Percentiles rank a stretch among this genome's conserved stretches.
Evolutionary conservation across 2,329 filamentous ascomycete genomes (phyloP).

Genomic region (Annulohypoxylon truncatum): DNA sequence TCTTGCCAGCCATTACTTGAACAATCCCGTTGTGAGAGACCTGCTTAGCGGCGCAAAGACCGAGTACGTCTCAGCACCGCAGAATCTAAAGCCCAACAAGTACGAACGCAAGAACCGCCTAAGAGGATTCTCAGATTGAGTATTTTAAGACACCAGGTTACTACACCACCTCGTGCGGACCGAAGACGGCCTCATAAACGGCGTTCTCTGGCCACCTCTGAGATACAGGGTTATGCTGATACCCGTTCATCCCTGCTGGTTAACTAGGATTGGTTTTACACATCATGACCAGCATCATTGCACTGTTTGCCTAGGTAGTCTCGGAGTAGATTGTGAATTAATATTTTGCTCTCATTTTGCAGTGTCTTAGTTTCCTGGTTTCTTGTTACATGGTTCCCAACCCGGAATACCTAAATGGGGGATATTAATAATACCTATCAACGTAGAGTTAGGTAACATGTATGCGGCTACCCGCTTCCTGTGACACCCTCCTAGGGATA

Average conservation of each 20-base stretch:
- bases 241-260: neutral
- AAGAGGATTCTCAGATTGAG: conserved; percentile 24
- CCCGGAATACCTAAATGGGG: conserved; percentile 19
- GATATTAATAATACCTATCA: neutral
- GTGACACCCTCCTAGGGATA: conserved; percentile 9
- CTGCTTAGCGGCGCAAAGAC: conserved; percentile 51
- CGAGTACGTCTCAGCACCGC: conserved; percentile 45
- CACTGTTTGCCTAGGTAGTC: neutral
- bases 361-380: neutral
- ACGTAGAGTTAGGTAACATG: conserved; percentile 2
- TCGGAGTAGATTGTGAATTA: neutral
- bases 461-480: conserved; percentile 26
- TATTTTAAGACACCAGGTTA: conserved; percentile 2
- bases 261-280: neutral
- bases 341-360: neutral
- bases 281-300: neutral
- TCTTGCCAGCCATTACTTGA: conserved; percentile 54
- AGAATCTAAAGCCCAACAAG: conserved; percentile 22
- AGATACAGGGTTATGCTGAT: conserved; percentile 1
- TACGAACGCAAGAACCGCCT: conserved; percentile 26
- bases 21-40: conserved; percentile 55
- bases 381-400: neutral
- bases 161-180: neutral
- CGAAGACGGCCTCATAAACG: neutral
- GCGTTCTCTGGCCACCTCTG: neutral